phyloP scores from a whole-genome alignment of 345 rosid genomes.

The Salix exigua region DNA sequence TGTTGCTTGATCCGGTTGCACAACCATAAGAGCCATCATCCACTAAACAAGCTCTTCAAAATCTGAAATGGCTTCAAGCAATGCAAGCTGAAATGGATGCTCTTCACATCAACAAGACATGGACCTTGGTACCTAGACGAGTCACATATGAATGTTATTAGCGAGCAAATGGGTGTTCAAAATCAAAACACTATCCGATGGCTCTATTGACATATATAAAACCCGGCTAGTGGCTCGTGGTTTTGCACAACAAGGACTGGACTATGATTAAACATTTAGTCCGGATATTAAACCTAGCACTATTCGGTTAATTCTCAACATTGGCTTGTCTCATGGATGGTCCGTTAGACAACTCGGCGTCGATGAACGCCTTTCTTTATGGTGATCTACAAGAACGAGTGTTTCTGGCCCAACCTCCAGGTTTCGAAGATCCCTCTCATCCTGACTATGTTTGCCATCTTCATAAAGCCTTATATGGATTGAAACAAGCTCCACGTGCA shows the following conservation, averaged over 20 bases:
- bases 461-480: not conserved
- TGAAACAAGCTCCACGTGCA: not conserved
- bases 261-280: too few species aligned
- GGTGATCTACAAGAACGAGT: not conserved
- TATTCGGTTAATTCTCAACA: not conserved
- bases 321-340: not conserved
- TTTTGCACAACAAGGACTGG: too few species aligned
- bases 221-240: too few species aligned
- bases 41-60: not conserved
- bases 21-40: too few species aligned
- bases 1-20: too few species aligned
- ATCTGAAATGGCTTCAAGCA: not conserved
- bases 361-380: not conserved
- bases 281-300: not conserved
- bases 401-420: not conserved
- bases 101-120: not conserved
- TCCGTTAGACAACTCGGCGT: not conserved
- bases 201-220: not conserved
- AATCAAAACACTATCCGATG: not conserved
- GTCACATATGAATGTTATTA: not conserved
- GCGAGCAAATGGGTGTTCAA: not conserved
- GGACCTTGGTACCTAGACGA: not conserved
- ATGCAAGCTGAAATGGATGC: not conserved
- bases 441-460: not conserved
- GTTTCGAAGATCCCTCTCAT: not conserved